Evolutionary conservation across 2,329 filamentous ascomycete genomes (phyloP).

Genomic region (Verruconis gallopava): DNA sequence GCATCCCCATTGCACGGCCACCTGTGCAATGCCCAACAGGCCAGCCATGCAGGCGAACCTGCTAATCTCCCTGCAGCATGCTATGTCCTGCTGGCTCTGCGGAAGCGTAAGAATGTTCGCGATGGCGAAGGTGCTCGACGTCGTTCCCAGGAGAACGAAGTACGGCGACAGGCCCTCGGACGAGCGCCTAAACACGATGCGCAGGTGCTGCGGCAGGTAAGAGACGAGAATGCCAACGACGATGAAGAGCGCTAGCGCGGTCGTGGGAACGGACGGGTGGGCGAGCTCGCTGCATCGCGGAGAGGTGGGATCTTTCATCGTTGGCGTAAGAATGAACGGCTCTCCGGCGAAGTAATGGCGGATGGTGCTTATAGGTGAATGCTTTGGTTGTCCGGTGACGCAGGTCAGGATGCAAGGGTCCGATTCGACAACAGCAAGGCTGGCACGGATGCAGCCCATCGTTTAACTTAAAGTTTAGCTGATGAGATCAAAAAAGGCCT

Average conservation of each 20-base stretch:
- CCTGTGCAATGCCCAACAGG: conserved; percentile 76
- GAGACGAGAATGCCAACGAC: conserved; percentile 80
- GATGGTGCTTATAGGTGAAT: too few species aligned
- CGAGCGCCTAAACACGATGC: conserved; percentile 73
- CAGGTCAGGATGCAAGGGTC: too few species aligned
- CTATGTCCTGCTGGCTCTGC: conserved; percentile 68
- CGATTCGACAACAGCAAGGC: too few species aligned
- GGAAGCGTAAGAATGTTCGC: conserved; percentile 85
- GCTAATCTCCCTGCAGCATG: conserved; percentile 72
- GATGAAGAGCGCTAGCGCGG: conserved; percentile 52
- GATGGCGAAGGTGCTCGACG: conserved; percentile 76
- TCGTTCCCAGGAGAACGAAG: conserved; percentile 87
- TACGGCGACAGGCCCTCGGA: conserved; percentile 93
- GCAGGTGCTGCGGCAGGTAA: conserved; percentile 87
- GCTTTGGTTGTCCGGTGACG: too few species aligned
- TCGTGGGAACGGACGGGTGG: conserved; percentile 39
- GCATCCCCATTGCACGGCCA: conserved; percentile 83
- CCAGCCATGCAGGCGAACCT: conserved; percentile 75
- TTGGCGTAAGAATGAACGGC: too few species aligned
- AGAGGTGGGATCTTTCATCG: background rate
- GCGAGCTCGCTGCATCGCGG: conserved; percentile 21
- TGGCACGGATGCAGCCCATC: too few species aligned
- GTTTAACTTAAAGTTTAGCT: too few species aligned
- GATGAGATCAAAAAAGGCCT: too few species aligned
- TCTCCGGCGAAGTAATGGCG: too few species aligned